Evolutionary conservation across 208 protist species (phyloP).

Genomic region (Trypanosoma cruzi): DNA sequence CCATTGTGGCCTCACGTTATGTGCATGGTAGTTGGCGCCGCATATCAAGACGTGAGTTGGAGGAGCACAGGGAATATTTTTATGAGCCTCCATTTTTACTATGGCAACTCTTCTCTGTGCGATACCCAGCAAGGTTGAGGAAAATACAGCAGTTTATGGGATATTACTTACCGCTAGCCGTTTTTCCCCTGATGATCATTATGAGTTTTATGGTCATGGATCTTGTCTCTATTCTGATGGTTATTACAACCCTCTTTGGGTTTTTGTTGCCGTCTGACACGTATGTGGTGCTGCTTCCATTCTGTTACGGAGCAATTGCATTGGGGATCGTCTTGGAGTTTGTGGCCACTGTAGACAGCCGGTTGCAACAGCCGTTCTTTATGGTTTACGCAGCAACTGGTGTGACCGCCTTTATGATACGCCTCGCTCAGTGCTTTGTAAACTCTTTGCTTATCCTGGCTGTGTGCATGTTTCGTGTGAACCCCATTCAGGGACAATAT

Average conservation of each 20-base stretch:
- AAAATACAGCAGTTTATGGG: constrained; percentile 8
- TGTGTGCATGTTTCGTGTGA: constrained; percentile 8
- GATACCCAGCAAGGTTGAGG: constrained; percentile 11
- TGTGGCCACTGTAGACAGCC: constrained; percentile 1
- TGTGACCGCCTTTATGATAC: not conserved
- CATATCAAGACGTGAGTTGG: constrained; percentile 4
- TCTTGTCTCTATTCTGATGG: constrained; percentile 21
- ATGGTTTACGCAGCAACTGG: not conserved
- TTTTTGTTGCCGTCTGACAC: not conserved
- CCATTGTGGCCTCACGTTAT: constrained; percentile 8
- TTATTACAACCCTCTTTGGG: constrained; percentile 16
- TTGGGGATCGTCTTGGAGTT: constrained; percentile 12
- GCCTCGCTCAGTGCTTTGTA: constrained; percentile 1
- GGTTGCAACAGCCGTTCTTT: constrained; percentile 10
- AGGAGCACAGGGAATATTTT: constrained; percentile 12
- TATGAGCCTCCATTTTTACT: constrained; percentile 14
- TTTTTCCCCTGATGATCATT: constrained; percentile 3
- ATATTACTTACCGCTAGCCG: constrained; percentile 3
- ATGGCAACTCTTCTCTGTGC: constrained; percentile 10
- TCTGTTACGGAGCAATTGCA: constrained; percentile 2
- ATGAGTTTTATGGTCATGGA: constrained; percentile 14
- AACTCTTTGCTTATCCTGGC: not conserved
- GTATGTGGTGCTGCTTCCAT: constrained; percentile 11
- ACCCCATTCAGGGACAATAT: constrained; percentile 7
- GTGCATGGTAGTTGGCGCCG: constrained; percentile 20